Evolutionary conservation across 441 rosid genomes (phyloP), one percentile per base, ranked within the genome.

Genomic region (Eruca vesicaria): DNA sequence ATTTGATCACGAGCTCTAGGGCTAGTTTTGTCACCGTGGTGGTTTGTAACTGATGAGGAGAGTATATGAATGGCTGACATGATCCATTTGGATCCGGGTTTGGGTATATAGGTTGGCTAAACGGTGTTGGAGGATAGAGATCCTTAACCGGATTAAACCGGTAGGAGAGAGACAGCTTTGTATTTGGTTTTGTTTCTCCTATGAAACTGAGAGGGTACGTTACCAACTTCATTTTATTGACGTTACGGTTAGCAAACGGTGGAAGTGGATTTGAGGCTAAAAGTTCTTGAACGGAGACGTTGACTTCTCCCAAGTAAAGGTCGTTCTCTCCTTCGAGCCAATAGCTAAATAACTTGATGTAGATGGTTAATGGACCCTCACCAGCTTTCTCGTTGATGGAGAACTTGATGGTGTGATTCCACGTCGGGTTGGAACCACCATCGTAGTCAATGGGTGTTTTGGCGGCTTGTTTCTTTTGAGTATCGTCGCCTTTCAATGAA

Each of bases 1-100:
- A 81, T 68, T 71, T 68, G 31, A 86, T 52, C 55, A 84, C 84
- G 74, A 86, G 62, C 20, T 83, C 84, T 20, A 88, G 48, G 28
- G 75, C 21, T 3, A 56, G 52, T 33, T 68, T 68, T 3, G 56
- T 23, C 21, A 9, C 55, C 23, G 57, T 4, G 1, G 36, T 1
- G 15, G 59, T 26, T 64, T 64, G 68, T 12, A 38, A 21, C 21
- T 41, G 35, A 12, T 38, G 36, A 14, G 32, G 68, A 1, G 55
- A 14, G 28, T 12, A 23, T 16, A 38, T 19, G 67, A 41, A 5
- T 0, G 35, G 56, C 20, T 64, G 56, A 41, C 56, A 2, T 41
- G 23, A 41, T 12, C 20, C 29, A 3, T 7, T 18, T 14, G 55
- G 53, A 64, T 63, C 19, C 12, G 32, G 68, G 29, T 20, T 36